Base-by-base conservation (phyloP, 352 stramenopile genomes). In the Poterioochromonas sp. region DNA sequence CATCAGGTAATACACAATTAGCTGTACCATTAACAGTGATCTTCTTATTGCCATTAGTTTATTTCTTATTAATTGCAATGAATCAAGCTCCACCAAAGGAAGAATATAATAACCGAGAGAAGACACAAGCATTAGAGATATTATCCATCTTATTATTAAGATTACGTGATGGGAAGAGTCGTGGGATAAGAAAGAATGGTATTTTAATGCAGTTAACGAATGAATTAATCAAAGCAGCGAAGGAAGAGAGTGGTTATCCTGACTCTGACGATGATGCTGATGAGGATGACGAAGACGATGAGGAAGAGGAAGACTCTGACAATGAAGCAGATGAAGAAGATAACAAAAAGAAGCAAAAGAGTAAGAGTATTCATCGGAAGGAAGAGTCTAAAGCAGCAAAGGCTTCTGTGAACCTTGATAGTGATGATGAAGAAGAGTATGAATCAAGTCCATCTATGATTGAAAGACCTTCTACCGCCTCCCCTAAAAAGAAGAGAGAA, bases 231-330 rank as follows among this genome's bases (percentile, higher is more conserved):
- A 54, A 22, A 22, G 41, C 65, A 12, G 65, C 65, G 3, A 74
- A 74, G 29, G 65, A 58, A 18, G 65, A 54, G 29, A 37, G 39
- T 18, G 65, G 65, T 22, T 74, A 58, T 39, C 39, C 37, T 37
- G 65, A 74, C 40, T 54, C 34, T 74, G 65, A 74, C n/a, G 65
- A 74, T n/a, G 65, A 74, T 5, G 62, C 2, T 47, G n/a, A 35
- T 29, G 8, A 11, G 26, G n/a, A 65, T 32, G 12, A 32, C 8
- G n/a, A 11, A 39, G n/a, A 12, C 11, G n/a, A 35, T 39, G 3
- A 11, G n/a, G 8, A 65, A 12, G 8, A 32, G 8, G 5, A 5
- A 32, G 8, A 65, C 5, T 5, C 12, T 11, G 8, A 11, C 5
- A 39, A 65, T 29, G 8, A 11, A 32, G 8, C 3, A 35, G 54